Base-by-base conservation (phyloP, 108 stramenopile species). In the Halocafeteria seosinensis region DNA sequence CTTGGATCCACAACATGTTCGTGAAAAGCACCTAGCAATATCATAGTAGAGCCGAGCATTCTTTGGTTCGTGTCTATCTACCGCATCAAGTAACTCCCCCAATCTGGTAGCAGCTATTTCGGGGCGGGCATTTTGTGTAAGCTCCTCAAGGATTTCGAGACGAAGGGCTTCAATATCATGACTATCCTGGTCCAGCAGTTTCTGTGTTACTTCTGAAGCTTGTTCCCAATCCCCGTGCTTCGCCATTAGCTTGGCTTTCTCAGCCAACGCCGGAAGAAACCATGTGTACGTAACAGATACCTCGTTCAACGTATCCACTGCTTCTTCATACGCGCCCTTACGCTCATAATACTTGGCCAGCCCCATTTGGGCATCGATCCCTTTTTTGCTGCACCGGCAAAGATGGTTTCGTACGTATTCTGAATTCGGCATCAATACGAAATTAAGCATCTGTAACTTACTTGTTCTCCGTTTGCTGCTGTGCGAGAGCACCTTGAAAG, bases 191-290 rank as follows among this genome's bases (percentile, higher is more conserved):
- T 38, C 34, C 12, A 77, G 60, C 24, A 75, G 36, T 1, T 65
- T 38, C 38, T 68, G 65, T 0, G 38, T 36, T 57, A 34, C 38
- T 32, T 81, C 80, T 23, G 13, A 24, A 58, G 73, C 78, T 55
- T 37, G 70, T 3, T 76, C 82, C 82, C 82, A 83, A 25, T 79
- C 78, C 2, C 75, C 69, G 3, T 35, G 11, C 3, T 37, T 12
- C 23, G 72, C 55, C 37, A 73, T 42, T 23, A 79, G 47, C 31
- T 71, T 65, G 26, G 75, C 77, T 58, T 77, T 77, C 34, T 78
- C 78, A 1, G 62, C 50, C 21, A 79, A 53, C 0, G 80, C 82
- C 4, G 82, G 82, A 37, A 53, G 33, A 34, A 81, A 81, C 34
- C 71, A 72, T 3, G 76, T 34, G 2, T 71, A 33, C 2, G 62